phyloP scores from a whole-genome alignment of 345 rosid species.

The Eucalyptus regnans region DNA sequence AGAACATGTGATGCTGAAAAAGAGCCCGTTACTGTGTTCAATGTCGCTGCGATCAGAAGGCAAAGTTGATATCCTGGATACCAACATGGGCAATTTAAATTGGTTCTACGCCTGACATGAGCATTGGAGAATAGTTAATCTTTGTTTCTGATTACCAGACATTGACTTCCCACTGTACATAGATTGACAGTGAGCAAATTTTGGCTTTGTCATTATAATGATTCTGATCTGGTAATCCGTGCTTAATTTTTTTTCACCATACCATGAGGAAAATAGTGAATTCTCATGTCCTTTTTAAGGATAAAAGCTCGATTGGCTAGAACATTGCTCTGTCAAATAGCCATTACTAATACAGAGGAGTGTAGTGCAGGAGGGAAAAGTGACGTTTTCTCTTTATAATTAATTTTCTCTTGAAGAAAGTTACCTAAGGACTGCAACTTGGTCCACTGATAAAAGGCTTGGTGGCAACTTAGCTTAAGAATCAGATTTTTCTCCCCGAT shows the following conservation, averaged over 20 bases:
- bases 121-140: not conserved
- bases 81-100: not conserved
- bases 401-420: not conserved
- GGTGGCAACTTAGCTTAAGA: not conserved
- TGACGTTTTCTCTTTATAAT: not conserved
- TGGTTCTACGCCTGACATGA: not conserved
- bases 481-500: not conserved
- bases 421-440: not conserved
- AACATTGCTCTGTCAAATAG: not conserved
- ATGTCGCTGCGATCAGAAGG: not conserved
- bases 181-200: not conserved
- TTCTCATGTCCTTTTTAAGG: not conserved
- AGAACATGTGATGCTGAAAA: not conserved
- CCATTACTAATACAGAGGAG: not conserved
- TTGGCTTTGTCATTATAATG: not conserved
- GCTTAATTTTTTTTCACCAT: not conserved
- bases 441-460: not conserved
- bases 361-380: not conserved
- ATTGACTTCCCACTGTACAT: not conserved
- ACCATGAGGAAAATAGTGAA: not conserved
- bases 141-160: not conserved
- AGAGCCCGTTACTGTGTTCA: not conserved
- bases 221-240: not conserved
- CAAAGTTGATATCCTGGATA: not conserved
- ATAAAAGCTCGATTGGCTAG: not conserved